Base-by-base conservation (phyloP, 129 eudicot species). In the Lactuca sativa region DNA sequence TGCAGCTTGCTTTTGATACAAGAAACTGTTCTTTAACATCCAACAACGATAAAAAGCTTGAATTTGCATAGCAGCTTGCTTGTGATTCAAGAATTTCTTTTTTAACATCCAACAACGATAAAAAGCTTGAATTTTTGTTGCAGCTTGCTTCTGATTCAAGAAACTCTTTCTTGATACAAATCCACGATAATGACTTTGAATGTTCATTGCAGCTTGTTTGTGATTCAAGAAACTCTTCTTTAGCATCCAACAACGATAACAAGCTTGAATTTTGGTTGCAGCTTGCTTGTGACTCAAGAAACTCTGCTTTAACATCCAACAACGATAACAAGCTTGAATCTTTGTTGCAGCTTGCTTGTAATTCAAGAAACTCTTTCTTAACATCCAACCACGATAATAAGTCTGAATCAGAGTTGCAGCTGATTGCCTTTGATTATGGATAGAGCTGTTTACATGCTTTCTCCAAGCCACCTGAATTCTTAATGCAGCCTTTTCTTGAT, bases 1-100 rank as follows among this genome's bases (percentile, higher is more conserved):
- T 40, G 96, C 88, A 12, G 92, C 90, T 75, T 70, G 82, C 68
- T 83, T 81, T 78, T 80, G 92, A 68, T 60, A 34, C 74, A 81
- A 64, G 44, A 89, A 61, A 25, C 80, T 70, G 38, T 44, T 86
- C 74, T 91, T 82, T 12, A 60, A 63, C 40, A 80, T 40, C 87
- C 86, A 71, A 17, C 91, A 69, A 71, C 95, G 89, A 73, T 77
- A 78, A 75, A 33, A 58, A 64, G 84, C 77, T 82, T 86, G 88
- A 67, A 89, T 83, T 59, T 2, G 66, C 5, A 8, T 43, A 6
- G 82, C 89, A 60, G 96, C 81, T 70, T 69, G 71, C 62, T n/a
- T 59, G 56, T 63, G 64, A 63, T 58, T 68, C 71, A 36, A 18
- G 62, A 81, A 83, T 52, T 56, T 65, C 78, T 70, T 85, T 58